Evolutionary conservation across 768 basidiomycete species (phyloP), one percentile per base, ranked within the genome.

Genomic region (Xerocomus spinulosus): DNA sequence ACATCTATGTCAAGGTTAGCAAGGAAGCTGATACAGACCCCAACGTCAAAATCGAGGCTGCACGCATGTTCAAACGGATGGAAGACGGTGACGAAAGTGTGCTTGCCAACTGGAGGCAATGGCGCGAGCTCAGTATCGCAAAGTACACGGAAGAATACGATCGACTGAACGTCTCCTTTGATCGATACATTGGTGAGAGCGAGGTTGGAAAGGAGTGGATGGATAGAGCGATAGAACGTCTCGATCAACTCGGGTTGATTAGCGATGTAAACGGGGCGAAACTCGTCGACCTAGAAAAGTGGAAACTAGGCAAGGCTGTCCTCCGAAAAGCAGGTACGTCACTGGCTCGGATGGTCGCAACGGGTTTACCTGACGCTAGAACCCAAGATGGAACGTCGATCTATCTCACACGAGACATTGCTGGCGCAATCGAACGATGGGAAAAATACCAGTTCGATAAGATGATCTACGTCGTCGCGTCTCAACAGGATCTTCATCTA

Each of bases 1-100:
- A 95, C 26, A 81, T 99, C 40, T 99, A 99, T 66, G 92, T 98
- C 68, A 83, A 91, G 68, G 85, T 98, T 56, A 94, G 87, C 77
- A 80, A 80, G 49, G 95, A 93, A 41, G 87, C 86, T 3, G 85
- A 86, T 13, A 56, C 69, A 1, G 83, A 90, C 57, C 81, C 85
- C 0, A 63, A 73, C 21, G 87, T 89, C 63, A 91, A 86, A 68
- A 75, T 68, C 6, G 80, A 83, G 42, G 92, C 92, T 0, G 88
- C 87, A 0, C 73, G 77, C 40, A 92, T 89, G 78, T 99, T 99
- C 76, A 92, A 85, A 67, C 84, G 83, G 10, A 95, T 96, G 91
- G 92, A 94, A 64, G 88, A 92, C 53, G 91, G 92, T 21, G 92
- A 97, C 57, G 84, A 91, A 54, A 73, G 72, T 9, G 86, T 91